Base-by-base conservation (phyloP, 1,139 yeast genomes). In the Protomyces macrosporus region DNA sequence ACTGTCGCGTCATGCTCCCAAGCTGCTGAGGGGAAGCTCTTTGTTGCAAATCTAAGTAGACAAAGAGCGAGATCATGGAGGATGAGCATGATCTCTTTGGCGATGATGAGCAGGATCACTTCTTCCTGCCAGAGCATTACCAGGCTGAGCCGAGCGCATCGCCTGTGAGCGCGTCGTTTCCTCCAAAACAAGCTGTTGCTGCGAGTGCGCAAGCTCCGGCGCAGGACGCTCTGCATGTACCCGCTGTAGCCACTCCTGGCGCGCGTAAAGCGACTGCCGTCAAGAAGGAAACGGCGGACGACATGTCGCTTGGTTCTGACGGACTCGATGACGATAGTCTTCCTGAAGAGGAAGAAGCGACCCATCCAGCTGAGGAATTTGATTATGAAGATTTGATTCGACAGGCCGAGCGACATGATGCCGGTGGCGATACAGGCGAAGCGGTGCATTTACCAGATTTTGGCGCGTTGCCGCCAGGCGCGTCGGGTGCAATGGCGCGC, bases 271-370 rank as follows among this genome's bases (percentile, higher is more conserved):
- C 5, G 37, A 39, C 33, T 14, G 40, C 35, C 16, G 30, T 51
- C 16, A 35, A 40, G 30, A 39, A 42, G 32, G 36, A 10, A 1
- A 23, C 37, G 45, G 35, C n/a, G 2, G 56, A 52, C 30, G 62
- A 12, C 33, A 50, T 39, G 32, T 58, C 62, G 34, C 39, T 58
- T 37, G 56, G 14, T 10, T 53, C 54, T 30, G 63, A 60, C 30
- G 63, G 63, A 2, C 54, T 60, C 16, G 63, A 60, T 36, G 58
- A 64, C 34, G 67, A 62, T 10, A 55, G 53, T 58, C 68, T 77
- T 6, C 80, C 81, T 0, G 80, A 76, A n/a, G 84, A 81, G 65
- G 81, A 76, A 37, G 72, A 69, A 16, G 67, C 68, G 52, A 57
- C 68, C 6, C 42, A 60, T 60, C 63, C 58, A 48, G 61, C 40